A percentile compares a stretch with the other conserved stretches of the same genome.
Evolutionary conservation across 129 eudicot species (phyloP).

Genomic region (Rutidosis leptorrhynchoides): DNA sequence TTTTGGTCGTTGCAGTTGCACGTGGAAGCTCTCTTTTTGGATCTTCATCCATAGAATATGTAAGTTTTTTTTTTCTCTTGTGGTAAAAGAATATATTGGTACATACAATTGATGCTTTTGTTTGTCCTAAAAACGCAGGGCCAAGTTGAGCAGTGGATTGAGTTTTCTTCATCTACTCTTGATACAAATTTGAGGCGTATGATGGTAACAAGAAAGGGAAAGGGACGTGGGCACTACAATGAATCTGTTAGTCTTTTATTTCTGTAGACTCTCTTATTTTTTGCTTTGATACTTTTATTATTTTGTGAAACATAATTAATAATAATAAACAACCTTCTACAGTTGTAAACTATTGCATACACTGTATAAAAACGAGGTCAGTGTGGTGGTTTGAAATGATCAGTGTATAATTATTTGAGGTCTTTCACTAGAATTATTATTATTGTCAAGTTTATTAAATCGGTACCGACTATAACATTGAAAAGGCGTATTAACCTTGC

Average conservation of each 20-base stretch:
- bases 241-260: conserved; percentile 23
- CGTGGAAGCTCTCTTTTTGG: conserved; percentile 59
- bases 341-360: neutral
- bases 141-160: conserved; percentile 68
- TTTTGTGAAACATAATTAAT: too few relatives aligned
- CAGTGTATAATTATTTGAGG: neutral
- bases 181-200: conserved; percentile 38
- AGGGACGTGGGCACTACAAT: conserved; percentile 18
- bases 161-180: conserved; percentile 50
- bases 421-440: too few relatives aligned
- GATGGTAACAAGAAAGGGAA: conserved; percentile 45
- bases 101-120: neutral
- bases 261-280: neutral
- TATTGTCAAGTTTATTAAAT: too few relatives aligned
- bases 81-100: neutral
- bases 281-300: neutral
- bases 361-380: neutral
- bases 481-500: too few relatives aligned
- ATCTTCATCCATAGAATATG: conserved; percentile 63
- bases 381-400: too few relatives aligned
- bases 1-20: conserved; percentile 52
- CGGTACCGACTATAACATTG: too few relatives aligned
- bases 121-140: conserved; percentile 31
- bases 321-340: neutral
- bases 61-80: conserved; percentile 29